Conservation (phyloP, 805 yeast species). For the Gaillardinia entomophila region DNA sequence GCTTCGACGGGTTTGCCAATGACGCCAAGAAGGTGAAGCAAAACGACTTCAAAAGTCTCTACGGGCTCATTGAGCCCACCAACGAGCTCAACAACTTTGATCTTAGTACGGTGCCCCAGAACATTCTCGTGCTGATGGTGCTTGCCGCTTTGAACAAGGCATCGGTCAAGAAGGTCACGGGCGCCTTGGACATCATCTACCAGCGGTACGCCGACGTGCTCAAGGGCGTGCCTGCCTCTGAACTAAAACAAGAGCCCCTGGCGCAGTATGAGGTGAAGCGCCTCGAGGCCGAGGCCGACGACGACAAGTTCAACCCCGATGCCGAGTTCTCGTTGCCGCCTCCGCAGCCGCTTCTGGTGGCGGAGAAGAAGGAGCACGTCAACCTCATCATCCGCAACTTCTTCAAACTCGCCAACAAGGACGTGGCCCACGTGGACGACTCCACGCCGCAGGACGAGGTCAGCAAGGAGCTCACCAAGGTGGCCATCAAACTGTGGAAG, state of each 20-base stretch:
- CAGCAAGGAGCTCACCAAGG: constrained; percentile 50
- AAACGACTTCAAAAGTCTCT: constrained; percentile 54
- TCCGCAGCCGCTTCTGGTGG: constrained; percentile 47
- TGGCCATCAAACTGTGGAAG: constrained; percentile 47
- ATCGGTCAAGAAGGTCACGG: constrained; percentile 46
- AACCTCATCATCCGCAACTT: constrained; percentile 54
- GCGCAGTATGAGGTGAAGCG: neutral
- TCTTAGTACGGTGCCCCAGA: constrained; percentile 59
- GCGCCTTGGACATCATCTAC: constrained; percentile 64
- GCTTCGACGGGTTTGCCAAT: constrained; percentile 38
- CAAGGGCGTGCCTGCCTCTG: constrained; percentile 6
- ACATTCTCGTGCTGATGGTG: constrained; percentile 59
- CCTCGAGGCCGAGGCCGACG: constrained; percentile 9
- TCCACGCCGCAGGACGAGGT: constrained; percentile 23
- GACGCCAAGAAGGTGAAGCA: constrained; percentile 21
- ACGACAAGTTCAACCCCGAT: constrained; percentile 26
- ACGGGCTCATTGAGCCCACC: constrained; percentile 54
- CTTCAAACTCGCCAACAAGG: constrained; percentile 39
- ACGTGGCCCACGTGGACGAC: constrained; percentile 7
- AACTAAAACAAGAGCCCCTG: constrained; percentile 1
- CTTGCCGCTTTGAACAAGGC: constrained; percentile 58
- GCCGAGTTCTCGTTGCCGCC: constrained; percentile 49
- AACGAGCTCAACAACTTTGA: constrained; percentile 66
- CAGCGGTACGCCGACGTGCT: constrained; percentile 53
- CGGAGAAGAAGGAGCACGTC: constrained; percentile 54